phyloP scores from a whole-genome alignment of 2,329 filamentous ascomycete species.

The Akanthomyces lecanii region DNA sequence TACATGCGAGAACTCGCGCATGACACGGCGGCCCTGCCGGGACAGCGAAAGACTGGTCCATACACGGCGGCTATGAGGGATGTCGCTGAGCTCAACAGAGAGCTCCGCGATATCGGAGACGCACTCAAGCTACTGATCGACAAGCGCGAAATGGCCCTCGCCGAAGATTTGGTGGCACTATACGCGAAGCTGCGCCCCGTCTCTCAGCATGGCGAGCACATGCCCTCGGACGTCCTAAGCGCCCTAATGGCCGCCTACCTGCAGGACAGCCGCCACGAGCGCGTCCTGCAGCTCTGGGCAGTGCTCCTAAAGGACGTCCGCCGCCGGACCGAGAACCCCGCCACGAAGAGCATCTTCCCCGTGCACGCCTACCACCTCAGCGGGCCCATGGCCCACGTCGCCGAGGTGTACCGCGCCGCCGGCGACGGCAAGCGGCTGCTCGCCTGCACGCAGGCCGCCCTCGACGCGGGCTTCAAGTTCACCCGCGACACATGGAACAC shows the following conservation, averaged over 20 bases:
- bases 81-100: conserved; percentile 24
- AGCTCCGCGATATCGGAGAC: conserved; percentile 29
- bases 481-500: conserved; percentile 78
- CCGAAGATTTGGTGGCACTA: conserved; percentile 51
- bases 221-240: conserved; percentile 54
- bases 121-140: conserved; percentile 33
- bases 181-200: conserved; percentile 43
- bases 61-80: conserved; percentile 18
- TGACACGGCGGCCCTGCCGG: conserved; percentile 9
- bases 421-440: conserved; percentile 44
- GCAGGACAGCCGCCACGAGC: conserved; percentile 51
- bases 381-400: conserved; percentile 47
- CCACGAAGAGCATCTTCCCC: conserved; percentile 34
- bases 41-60: not conserved
- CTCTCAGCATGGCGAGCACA: conserved; percentile 28
- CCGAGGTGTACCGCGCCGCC: conserved; percentile 38
- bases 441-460: conserved; percentile 50
- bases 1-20: conserved; percentile 26
- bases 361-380: conserved; percentile 50
- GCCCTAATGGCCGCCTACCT: conserved; percentile 66
- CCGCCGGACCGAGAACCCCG: conserved; percentile 21
- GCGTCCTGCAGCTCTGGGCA: conserved; percentile 68
- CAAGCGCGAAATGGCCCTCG: conserved; percentile 47
- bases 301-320: conserved; percentile 59
- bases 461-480: conserved; percentile 64